These are phyloP conservation scores for Eimeria maxima DNA, from an alignment of 169 alveolate species.

Conservation along the genomic window DNA sequence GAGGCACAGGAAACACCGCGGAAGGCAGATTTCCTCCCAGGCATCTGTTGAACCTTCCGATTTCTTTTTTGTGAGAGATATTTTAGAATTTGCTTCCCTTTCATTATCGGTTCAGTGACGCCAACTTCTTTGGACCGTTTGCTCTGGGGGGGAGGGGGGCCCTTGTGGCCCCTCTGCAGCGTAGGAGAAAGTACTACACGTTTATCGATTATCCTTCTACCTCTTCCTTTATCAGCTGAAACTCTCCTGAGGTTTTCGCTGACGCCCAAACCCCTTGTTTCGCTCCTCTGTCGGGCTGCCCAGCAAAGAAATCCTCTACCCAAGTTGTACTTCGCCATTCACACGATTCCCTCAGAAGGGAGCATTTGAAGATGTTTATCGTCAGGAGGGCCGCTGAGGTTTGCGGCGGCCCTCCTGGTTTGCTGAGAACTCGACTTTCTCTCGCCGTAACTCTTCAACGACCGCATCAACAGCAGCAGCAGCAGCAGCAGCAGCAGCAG, in stretches of 20 bases:
- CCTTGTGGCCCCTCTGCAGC: not conserved
- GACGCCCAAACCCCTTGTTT: not conserved
- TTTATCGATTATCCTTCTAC: not conserved
- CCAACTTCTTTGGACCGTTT: not conserved
- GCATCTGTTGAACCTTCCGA: no score
- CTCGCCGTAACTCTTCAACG: not conserved
- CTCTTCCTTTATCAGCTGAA: not conserved
- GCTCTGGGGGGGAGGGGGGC: not conserved
- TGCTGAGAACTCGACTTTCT: not conserved
- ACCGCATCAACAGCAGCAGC: not conserved
- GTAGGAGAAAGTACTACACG: not conserved
- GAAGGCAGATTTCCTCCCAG: no score
- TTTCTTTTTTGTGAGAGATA: no score
- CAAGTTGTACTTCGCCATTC: not conserved
- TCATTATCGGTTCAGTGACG: not conserved
- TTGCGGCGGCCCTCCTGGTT: constrained; percentile 10
- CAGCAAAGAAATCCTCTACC: not conserved
- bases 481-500: constrained; percentile 36
- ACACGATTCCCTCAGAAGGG: not conserved
- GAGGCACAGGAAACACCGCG: no score
- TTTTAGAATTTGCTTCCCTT: not conserved
- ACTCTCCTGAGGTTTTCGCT: not conserved
- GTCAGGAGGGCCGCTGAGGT: not conserved
- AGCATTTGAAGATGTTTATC: constrained; percentile 1
- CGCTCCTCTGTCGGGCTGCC: not conserved